Conservation (phyloP, 768 basidiomycete species). For the Suillus weaverae region DNA sequence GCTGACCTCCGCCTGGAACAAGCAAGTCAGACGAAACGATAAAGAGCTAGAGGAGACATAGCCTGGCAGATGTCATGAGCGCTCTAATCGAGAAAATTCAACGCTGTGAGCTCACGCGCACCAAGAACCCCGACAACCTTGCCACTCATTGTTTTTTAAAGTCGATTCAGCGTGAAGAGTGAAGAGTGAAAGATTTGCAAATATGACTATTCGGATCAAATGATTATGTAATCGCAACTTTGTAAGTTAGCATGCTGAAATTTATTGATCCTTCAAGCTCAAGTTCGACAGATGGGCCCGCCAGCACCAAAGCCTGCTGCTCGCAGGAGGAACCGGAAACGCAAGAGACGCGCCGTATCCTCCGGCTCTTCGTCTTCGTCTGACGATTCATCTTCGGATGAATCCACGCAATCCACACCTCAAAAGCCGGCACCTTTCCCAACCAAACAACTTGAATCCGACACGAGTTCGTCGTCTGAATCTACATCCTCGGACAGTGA, state of each 20-base stretch:
- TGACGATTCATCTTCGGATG: conserved; percentile 20
- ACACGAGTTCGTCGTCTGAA: conserved; percentile 11
- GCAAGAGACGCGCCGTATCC: conserved; percentile 51
- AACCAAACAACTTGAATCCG: conserved; percentile 12
- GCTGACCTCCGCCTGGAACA: conserved; percentile 84
- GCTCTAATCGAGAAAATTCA: neutral
- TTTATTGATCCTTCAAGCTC: neutral
- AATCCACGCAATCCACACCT: conserved; percentile 7
- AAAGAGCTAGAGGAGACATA: conserved; percentile 10
- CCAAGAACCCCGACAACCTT: conserved; percentile 32
- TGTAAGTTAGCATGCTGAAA: neutral
- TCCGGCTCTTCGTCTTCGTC: conserved; percentile 45
- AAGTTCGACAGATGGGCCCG: conserved; percentile 22
- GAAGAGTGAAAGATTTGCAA: neutral
- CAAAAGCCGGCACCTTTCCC: conserved; percentile 4
- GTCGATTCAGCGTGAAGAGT: neutral
- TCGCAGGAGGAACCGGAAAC: conserved; percentile 52
- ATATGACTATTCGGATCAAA: neutral
- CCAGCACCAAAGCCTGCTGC: conserved; percentile 31
- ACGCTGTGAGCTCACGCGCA: conserved; percentile 24
- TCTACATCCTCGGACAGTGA: conserved; percentile 22
- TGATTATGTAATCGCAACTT: neutral
- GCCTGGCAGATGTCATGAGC: conserved; percentile 15
- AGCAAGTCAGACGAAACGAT: neutral
- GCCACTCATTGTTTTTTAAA: conserved; percentile 18